phyloP scores from a whole-genome alignment of 2,329 filamentous ascomycete species.

The Erysiphe neolycopersici region DNA sequence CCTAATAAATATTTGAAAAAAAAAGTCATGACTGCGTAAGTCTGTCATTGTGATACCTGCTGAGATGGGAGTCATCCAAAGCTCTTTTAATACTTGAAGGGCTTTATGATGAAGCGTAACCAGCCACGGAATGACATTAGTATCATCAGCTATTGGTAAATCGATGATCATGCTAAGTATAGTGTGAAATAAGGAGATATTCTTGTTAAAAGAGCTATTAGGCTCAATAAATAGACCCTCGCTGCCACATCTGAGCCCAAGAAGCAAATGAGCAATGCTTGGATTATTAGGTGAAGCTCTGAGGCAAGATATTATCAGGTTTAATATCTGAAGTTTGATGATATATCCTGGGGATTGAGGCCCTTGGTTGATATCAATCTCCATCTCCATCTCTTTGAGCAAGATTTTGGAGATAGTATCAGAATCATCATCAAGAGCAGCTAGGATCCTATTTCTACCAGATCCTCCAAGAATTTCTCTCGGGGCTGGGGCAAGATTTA shows the following conservation, averaged over 20 bases:
- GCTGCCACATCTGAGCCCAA: constrained; percentile 61
- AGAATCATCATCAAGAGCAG: constrained; percentile 61
- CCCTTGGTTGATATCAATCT: constrained; percentile 47
- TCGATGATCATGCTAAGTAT: constrained; percentile 46
- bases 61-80: constrained; percentile 68
- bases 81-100: constrained; percentile 46
- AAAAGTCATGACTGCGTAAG: constrained; percentile 50
- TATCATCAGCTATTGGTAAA: constrained; percentile 31
- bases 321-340: constrained; percentile 61
- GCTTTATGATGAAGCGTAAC: constrained; percentile 40
- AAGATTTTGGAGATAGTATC: constrained; percentile 56
- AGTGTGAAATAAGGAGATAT: constrained; percentile 58
- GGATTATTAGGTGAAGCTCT: constrained; percentile 48
- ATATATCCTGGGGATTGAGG: constrained; percentile 45
- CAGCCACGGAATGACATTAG: constrained; percentile 35
- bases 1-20: constrained; percentile 49
- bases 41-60: constrained; percentile 48
- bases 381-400: constrained; percentile 36
- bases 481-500: constrained; percentile 20
- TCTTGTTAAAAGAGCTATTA: constrained; percentile 41
- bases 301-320: constrained; percentile 64
- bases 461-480: constrained; percentile 6
- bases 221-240: constrained; percentile 40
- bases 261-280: constrained; percentile 67
- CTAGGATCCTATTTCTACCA: constrained; percentile 60